Evolutionary conservation across 371 early-diverging fungal species (phyloP), one percentile per base, ranked within the genome.

Genomic region (Mortierella sp.): DNA sequence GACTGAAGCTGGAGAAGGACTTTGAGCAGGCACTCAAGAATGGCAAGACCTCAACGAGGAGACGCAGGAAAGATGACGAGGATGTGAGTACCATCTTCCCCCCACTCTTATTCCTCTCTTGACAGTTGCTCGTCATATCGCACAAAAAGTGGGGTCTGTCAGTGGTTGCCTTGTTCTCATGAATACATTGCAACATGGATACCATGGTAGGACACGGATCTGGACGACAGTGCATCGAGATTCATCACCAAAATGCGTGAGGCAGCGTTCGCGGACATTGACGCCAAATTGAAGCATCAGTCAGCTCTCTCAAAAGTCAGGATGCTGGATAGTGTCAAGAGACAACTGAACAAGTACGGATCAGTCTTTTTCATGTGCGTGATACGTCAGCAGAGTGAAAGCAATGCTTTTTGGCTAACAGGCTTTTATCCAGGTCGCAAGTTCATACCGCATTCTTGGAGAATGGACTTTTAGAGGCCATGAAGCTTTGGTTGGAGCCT

Each of bases 401-500:
- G n/a, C n/a, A n/a, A n/a, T n/a, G n/a, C n/a, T n/a, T n/a, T n/a
- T n/a, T n/a, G n/a, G n/a, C n/a, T n/a, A n/a, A n/a, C n/a, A n/a
- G n/a, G n/a, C n/a, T 12, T 19, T 48, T 14, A 13, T 31, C 16
- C 21, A 88, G 86, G 48, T 80, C 88, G 22, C 83, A 87, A 51
- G 79, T 88, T 14, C 85, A 90, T 47, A 92, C 90, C 54, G 81
- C 82, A 19, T 88, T 95, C 59, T 60, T 99, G 57, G 97, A 98
- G 52, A 92, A 92, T 65, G 90, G 92, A 53, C 88, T 99, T 19
- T 81, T 99, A 57, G 91, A 91, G 34, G 88, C 91, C 17, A 91
- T 99, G 63, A 91, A 90, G 57, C 71, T 90, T 24, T 99, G 99
- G 99, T 85, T 99, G 25, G 99, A 98, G 74, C 99, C 99, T 27